Base-by-base conservation (phyloP, 73 alveolate genomes). In the Durusdinium trenchii region DNA sequence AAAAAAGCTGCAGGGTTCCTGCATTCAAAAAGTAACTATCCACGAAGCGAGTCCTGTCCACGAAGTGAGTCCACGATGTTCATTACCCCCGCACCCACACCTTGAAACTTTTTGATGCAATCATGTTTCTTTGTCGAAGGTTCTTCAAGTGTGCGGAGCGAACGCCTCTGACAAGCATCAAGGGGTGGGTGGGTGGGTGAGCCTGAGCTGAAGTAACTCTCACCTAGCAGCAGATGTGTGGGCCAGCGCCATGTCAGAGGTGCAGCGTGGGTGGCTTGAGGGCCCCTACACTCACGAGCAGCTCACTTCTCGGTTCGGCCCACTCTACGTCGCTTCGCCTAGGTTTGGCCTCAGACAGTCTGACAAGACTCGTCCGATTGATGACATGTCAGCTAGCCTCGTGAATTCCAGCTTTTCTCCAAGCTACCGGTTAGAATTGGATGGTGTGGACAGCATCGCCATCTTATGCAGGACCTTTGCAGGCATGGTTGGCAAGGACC, bases 341-440 rank as follows among this genome's bases (percentile, higher is more conserved):
- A 60, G 89, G 6, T 78, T 78, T 18, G 89, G 89, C 62, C 3
- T 78, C 10, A 1, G 6, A 23, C 92, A 82, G 47, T 0, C 32
- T 0, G 71, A 48, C 92, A 82, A 82, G 51, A 35, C 46, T 9
- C 9, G 92, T 0, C 42, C n/a, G 32, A 82, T 82, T 28, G 92
- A 82, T 36, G 71, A 82, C 69, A 81, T 81, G 92, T 81, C 92
- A 0, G 92, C 46, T 35, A 26, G 64, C 30, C 71, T 81, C 9
- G 92, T 81, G 48, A 71, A 71, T 23, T 4, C 83, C 5, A 48
- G 50, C 83, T 71, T 82, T 32, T 67, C 92, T 0, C 30, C 92
- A 16, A 1, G 64, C 36, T 50, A 0, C 92, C 23, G n/a, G 71
- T 42, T 82, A 45, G 92, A 82, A 30, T 47, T 82, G 10, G 46